These are phyloP conservation scores for Neurospora cerealis DNA, from an alignment of 495 filamentous ascomycete genomes.

Conservation along the genomic window DNA sequence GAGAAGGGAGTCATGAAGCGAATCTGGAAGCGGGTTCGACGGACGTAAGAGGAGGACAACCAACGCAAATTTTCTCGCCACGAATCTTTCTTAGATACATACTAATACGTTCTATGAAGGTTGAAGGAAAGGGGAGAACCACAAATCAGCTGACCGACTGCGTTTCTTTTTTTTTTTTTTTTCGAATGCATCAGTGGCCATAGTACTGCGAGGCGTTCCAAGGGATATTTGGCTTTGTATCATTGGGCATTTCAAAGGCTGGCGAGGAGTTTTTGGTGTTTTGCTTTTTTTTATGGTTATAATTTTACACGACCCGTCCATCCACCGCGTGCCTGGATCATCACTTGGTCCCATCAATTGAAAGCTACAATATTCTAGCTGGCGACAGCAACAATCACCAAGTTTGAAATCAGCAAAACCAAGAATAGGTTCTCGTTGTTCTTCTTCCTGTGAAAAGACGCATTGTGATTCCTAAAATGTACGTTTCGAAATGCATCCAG, in stretches of 20 bases:
- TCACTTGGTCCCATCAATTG: neutral
- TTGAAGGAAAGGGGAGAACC: neutral
- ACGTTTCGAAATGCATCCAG: neutral
- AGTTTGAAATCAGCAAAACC: neutral
- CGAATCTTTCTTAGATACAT: neutral
- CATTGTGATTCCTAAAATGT: neutral
- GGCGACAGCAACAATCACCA: neutral
- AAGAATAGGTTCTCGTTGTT: neutral
- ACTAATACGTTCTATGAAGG: neutral
- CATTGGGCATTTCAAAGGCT: neutral
- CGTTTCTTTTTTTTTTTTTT: neutral
- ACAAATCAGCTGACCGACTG: neutral
- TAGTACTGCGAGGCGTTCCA: neutral
- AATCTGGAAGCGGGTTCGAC: slow-evolving; percentile 28
- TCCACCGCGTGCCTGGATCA: neutral
- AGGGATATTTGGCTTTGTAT: neutral
- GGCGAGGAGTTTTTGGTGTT: neutral
- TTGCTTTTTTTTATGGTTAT: neutral
- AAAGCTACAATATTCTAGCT: neutral
- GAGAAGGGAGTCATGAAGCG: slow-evolving; percentile 30
- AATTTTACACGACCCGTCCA: neutral
- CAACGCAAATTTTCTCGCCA: neutral
- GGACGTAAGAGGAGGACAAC: slow-evolving; percentile 7
- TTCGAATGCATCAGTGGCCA: neutral
- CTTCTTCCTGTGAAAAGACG: neutral